These are phyloP conservation scores for Lasiodiplodia sp. DNA, from an alignment of 2,329 filamentous ascomycete species.

Conservation along the genomic window DNA sequence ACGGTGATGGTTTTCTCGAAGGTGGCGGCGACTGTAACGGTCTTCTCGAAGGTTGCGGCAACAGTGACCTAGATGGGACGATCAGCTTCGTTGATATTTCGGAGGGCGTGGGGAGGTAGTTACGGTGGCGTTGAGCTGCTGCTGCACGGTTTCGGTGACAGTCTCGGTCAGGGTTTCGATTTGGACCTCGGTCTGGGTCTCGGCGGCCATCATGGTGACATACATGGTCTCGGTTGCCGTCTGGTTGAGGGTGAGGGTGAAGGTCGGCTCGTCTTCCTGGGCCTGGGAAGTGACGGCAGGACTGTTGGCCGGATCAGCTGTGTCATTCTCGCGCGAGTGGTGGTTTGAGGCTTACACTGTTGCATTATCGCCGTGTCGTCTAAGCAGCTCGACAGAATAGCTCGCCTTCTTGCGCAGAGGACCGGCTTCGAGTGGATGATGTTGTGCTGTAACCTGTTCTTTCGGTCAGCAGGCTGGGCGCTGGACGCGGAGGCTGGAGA, in stretches of 20 bases:
- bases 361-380: conserved; percentile 17
- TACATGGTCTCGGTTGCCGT: conserved; percentile 22
- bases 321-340: too few relatives aligned
- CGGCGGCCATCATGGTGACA: conserved; percentile 14
- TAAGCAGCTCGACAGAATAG: conserved; percentile 17
- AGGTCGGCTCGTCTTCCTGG: conserved; percentile 25
- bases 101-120: not conserved
- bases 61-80: conserved; percentile 7
- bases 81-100: not conserved
- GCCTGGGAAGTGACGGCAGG: conserved; percentile 11
- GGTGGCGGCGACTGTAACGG: conserved; percentile 21
- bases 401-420: conserved; percentile 13
- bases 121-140: conserved; percentile 6
- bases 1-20: conserved; percentile 10
- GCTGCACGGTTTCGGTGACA: conserved; percentile 21
- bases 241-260: conserved; percentile 19
- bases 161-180: conserved; percentile 10
- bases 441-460: conserved; percentile 16
- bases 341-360: conserved; percentile 19
- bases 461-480: not conserved
- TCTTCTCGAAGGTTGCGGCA: conserved; percentile 18
- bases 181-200: conserved; percentile 22
- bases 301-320: not conserved
- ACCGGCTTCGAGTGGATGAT: conserved; percentile 3
- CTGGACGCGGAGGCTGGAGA: not conserved